phyloP scores from a whole-genome alignment of 2,329 filamentous ascomycete genomes.

The Penicillium sp. region DNA sequence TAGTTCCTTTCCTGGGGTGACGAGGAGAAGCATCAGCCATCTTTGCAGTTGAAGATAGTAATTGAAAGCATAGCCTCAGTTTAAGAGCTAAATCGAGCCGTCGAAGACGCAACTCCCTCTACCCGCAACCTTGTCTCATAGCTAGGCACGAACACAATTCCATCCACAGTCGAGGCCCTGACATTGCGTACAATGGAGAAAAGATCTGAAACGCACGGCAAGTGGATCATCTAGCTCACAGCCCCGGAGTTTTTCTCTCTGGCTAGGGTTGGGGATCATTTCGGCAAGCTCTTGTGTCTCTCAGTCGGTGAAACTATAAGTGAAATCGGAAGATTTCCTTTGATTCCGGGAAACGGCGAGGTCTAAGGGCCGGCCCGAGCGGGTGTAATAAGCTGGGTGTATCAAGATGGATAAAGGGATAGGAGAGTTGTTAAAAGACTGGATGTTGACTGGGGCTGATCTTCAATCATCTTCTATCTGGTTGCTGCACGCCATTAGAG shows the following conservation, averaged over 20 bases:
- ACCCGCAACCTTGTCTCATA: conserved; percentile 6
- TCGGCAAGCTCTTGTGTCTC: conserved; percentile 8
- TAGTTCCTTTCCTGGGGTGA: conserved; percentile 2
- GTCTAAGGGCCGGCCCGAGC: not conserved
- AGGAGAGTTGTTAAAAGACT: conserved; percentile 1
- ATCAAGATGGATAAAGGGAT: conserved; percentile 3
- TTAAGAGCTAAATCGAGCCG: not conserved
- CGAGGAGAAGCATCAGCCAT: too few relatives aligned
- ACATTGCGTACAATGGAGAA: conserved; percentile 12
- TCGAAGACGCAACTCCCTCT: not conserved
- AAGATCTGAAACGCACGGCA: conserved; percentile 20
- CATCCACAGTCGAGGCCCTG: conserved; percentile 12
- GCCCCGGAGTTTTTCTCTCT: conserved; percentile 14
- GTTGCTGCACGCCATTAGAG: not conserved
- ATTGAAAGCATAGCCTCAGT: not conserved
- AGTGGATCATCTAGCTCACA: conserved; percentile 17
- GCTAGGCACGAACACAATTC: conserved; percentile 1
- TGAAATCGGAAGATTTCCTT: not conserved
- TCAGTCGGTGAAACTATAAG: not conserved
- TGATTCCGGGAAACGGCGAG: not conserved
- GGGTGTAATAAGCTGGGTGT: conserved; percentile 9
- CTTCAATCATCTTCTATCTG: not conserved
- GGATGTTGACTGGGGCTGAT: not conserved
- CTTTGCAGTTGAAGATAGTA: too few relatives aligned
- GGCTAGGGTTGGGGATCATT: conserved; percentile 19